A percentile compares a stretch with the other conserved stretches of the same genome.
These are phyloP conservation scores for Tribonema minus DNA, from an alignment of 108 stramenopile species.

Conservation along the genomic window DNA sequence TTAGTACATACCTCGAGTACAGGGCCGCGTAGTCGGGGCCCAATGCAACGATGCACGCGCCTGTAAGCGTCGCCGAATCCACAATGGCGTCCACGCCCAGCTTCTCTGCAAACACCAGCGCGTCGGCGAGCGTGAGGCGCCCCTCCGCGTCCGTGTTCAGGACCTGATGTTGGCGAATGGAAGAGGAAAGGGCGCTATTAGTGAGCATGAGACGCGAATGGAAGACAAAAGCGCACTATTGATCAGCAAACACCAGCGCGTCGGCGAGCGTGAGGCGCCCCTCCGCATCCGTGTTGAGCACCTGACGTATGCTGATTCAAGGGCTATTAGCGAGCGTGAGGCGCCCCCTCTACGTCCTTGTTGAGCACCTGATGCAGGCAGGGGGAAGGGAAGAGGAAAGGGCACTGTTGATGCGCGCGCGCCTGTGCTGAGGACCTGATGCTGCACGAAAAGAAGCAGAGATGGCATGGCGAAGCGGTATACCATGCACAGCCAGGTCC, in stretches of 20 bases:
- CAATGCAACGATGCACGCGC: slow-evolving; percentile 64
- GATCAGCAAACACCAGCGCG: slow-evolving; percentile 92
- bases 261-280: slow-evolving; percentile 93
- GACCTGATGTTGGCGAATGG: slow-evolving; percentile 5
- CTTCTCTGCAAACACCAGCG: slow-evolving; percentile 90
- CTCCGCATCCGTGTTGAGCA: slow-evolving; percentile 93
- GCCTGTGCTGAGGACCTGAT: no score
- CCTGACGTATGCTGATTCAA: no score
- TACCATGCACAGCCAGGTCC: no score
- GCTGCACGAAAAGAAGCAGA: no score
- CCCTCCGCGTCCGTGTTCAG: slow-evolving; percentile 97
- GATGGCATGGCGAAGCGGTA: no score
- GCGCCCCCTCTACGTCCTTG: no score
- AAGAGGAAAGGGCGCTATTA: not conserved
- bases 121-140: slow-evolving; percentile 91
- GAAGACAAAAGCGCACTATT: not conserved
- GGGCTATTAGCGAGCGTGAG: no score
- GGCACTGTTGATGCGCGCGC: no score
- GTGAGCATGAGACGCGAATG: not conserved
- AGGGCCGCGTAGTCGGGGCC: slow-evolving; percentile 60
- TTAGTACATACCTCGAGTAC: no score
- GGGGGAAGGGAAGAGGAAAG: no score
- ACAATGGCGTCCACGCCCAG: slow-evolving; percentile 78
- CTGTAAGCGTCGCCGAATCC: slow-evolving; percentile 69
- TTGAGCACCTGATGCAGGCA: no score